A percentile compares a stretch with the other conserved stretches of the same genome.
Evolutionary conservation across 176 grass and related monocot genomes (phyloP).

Genomic region (Avena insularis): DNA sequence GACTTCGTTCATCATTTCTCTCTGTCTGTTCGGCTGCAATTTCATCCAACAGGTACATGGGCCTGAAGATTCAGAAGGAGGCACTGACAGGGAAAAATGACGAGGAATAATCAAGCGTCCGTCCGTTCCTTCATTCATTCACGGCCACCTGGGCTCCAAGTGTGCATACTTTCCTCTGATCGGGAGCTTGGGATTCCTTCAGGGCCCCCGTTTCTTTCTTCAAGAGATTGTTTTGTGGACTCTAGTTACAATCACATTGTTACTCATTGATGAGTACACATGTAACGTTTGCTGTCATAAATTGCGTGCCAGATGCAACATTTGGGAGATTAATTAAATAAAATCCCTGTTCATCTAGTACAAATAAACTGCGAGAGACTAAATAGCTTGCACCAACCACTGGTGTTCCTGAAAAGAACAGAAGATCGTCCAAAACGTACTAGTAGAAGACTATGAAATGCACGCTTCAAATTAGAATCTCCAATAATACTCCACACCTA

Average conservation of each 20-base stretch:
- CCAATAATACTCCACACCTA: no score
- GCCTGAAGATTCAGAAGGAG: slow-evolving; percentile 48
- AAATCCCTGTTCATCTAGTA: no score
- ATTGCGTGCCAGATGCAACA: neutral
- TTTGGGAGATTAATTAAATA: neutral
- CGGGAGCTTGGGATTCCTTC: neutral
- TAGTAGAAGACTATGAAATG: no score
- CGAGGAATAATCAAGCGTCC: neutral
- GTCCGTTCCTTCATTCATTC: neutral
- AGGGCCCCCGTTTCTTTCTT: neutral
- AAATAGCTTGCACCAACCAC: no score
- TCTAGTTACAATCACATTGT: neutral
- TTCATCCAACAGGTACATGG: slow-evolving; percentile 48
- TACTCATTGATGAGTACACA: neutral
- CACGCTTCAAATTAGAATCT: no score
- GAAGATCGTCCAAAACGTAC: no score
- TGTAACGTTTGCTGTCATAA: neutral
- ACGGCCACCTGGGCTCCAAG: neutral
- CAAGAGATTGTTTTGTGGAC: neutral
- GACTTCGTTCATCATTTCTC: neutral
- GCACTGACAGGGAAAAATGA: slow-evolving; percentile 31
- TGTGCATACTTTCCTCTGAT: neutral
- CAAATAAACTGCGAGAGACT: no score
- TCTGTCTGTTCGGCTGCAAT: neutral
- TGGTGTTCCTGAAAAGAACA: no score